phyloP scores from a whole-genome alignment of 2,329 filamentous ascomycete species.

The Rachicladosporium sp. region DNA sequence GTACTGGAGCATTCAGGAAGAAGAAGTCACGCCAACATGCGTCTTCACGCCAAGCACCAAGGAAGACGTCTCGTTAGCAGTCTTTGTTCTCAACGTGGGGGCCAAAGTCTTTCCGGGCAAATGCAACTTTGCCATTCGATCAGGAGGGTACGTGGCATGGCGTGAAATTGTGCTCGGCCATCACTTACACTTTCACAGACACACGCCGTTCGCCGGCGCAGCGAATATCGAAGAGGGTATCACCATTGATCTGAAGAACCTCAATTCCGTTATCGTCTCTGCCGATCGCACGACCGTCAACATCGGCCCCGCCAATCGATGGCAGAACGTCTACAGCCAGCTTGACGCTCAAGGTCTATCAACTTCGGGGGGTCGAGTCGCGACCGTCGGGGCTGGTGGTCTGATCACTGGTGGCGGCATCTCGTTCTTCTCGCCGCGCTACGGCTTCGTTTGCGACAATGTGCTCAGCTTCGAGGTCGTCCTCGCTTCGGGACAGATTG shows the following conservation, averaged over 20 bases:
- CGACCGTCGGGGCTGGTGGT: constrained; percentile 33
- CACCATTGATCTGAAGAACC: constrained; percentile 34
- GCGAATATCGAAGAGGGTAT: constrained; percentile 14
- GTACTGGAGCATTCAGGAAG: constrained; percentile 14
- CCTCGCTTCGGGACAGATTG: constrained; percentile 26
- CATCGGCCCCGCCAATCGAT: constrained; percentile 36
- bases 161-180: background rate
- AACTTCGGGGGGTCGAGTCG: constrained; percentile 34
- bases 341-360: constrained; percentile 30
- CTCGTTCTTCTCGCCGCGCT: constrained; percentile 34
- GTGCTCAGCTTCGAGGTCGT: constrained; percentile 30
- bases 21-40: constrained; percentile 9
- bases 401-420: constrained; percentile 36
- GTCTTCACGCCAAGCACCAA: constrained; percentile 9
- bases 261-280: constrained; percentile 27
- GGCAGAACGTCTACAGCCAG: constrained; percentile 30
- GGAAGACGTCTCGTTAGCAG: constrained; percentile 10
- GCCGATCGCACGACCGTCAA: constrained; percentile 24
- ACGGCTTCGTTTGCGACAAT: constrained; percentile 37
- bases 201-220: constrained; percentile 10
- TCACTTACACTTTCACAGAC: constrained; percentile 1
- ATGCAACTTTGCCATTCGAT: constrained; percentile 9
- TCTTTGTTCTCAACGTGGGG: constrained; percentile 8
- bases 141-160: constrained; percentile 8
- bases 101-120: constrained; percentile 5